Conservation (phyloP, 345 rosid genomes). For the Rhizophora apiculata region DNA sequence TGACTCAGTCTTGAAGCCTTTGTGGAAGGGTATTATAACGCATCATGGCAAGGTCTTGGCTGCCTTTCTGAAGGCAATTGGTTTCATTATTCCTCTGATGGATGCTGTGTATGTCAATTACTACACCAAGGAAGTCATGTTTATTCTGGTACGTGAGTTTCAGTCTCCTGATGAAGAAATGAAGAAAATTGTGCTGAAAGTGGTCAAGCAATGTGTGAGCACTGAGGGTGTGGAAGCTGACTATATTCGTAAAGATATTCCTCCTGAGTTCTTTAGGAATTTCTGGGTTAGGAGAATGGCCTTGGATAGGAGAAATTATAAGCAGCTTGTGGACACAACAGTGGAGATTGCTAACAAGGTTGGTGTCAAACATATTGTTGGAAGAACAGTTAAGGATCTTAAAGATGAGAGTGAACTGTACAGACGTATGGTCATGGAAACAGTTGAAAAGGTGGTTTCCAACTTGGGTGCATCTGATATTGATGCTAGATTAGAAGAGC, state of each 20-base stretch:
- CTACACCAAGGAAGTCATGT: constrained; percentile 96
- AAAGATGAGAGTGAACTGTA: constrained; percentile 96
- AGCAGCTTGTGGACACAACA: constrained; percentile 93
- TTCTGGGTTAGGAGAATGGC: constrained; percentile 99
- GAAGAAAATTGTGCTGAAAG: constrained; percentile 97
- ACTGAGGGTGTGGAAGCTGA: constrained; percentile 97
- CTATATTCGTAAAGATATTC: constrained; percentile 84
- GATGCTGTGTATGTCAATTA: constrained; percentile 93
- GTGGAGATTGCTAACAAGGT: constrained; percentile 96
- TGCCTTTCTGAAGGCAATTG: constrained; percentile 97
- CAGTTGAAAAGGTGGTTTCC: constrained; percentile 92
- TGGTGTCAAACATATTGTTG: constrained; percentile 90
- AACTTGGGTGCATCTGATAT: constrained; percentile 96
- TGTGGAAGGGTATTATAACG: constrained; percentile 98
- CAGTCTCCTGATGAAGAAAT: constrained; percentile 99
- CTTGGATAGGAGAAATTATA: constrained; percentile 87
- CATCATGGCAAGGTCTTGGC: constrained; percentile 99
- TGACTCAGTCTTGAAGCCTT: constrained; percentile 90
- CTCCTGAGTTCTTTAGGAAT: constrained; percentile 85
- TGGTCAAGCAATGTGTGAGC: constrained; percentile 97
- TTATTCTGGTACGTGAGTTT: constrained; percentile 91
- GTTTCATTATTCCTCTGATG: constrained; percentile 96
- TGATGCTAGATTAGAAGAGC: constrained; percentile 90
- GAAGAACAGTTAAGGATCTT: constrained; percentile 85
- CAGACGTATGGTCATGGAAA: constrained; percentile 98